Evolutionary conservation across 2,329 filamentous ascomycete species (phyloP).

Genomic region (Fusarium gaditjirri): DNA sequence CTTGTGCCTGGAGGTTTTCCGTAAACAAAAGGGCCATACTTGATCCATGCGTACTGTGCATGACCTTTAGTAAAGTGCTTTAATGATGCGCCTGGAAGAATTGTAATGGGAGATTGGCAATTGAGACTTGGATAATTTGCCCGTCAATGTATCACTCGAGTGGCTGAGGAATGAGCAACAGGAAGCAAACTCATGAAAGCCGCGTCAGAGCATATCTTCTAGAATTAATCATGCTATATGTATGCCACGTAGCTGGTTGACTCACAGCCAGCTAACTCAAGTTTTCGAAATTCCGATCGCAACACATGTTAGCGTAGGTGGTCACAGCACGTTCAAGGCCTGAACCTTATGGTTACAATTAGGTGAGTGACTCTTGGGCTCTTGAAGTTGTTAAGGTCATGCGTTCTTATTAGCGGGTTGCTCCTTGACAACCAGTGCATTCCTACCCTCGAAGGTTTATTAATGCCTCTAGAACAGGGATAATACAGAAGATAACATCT

Average conservation of each 20-base stretch:
- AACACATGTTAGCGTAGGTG: neutral
- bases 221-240: neutral
- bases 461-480: neutral
- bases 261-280: neutral
- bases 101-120: constrained; percentile 14
- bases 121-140: neutral
- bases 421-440: neutral
- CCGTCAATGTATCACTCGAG: neutral
- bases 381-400: neutral
- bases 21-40: constrained; percentile 18
- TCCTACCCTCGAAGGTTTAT: neutral
- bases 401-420: neutral
- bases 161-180: neutral
- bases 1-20: constrained; percentile 12
- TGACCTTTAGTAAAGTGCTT: constrained; percentile 36
- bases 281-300: neutral
- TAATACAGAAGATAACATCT: neutral
- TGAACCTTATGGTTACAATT: neutral
- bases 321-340: neutral
- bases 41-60: constrained; percentile 43
- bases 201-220: neutral
- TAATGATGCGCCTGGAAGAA: constrained; percentile 26
- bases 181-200: neutral
- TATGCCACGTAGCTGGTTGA: neutral
- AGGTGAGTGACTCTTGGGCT: neutral